Base-by-base conservation (phyloP, 1,139 yeast genomes). In the Magnusiomyces starmeri region DNA sequence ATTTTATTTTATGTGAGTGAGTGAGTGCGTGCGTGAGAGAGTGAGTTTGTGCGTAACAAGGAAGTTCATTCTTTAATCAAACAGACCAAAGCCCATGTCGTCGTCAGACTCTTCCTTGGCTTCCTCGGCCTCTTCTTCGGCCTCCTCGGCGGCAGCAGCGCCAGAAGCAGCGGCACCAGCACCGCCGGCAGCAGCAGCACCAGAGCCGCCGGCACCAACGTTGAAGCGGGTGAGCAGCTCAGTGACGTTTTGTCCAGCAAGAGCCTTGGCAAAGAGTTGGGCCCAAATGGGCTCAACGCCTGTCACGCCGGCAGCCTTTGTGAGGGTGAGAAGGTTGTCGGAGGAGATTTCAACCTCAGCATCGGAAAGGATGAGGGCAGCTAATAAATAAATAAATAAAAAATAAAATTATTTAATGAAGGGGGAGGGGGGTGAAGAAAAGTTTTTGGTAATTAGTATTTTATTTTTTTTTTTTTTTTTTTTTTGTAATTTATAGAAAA, bases 341-440 rank as follows among this genome's bases (percentile, higher is more conserved):
- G 96, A 74, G 69, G 97, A 75, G 83, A 90, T 81, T 76, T 88
- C 97, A 72, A 88, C 79, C 71, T 89, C 97, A 69, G 96, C 87
- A 76, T 90, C 97, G 66, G 97, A 96, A 77, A 90, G 82, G 81
- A 90, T 89, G 77, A 90, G 85, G 74, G 98, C 94, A 75, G 97
- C 97, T 61, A 50, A 2, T 46, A 44, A 4, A n/a, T n/a, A n/a
- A n/a, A n/a, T n/a, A n/a, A n/a, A n/a, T n/a, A n/a, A n/a, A n/a
- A 37, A 21, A 20, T n/a, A 32, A 32, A n/a, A 46, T 16, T 9
- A 21, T 21, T 10, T 12, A 21, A 14, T 14, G 27, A 43, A 43
- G 32, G n/a, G n/a, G n/a, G n/a, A n/a, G n/a, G n/a, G n/a, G n/a
- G n/a, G n/a, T n/a, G n/a, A 26, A 6, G 16, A 24, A 26, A 25